These are phyloP conservation scores for Nicotiana noctiflora DNA, from an alignment of 257 asterid genomes.

Conservation along the genomic window DNA sequence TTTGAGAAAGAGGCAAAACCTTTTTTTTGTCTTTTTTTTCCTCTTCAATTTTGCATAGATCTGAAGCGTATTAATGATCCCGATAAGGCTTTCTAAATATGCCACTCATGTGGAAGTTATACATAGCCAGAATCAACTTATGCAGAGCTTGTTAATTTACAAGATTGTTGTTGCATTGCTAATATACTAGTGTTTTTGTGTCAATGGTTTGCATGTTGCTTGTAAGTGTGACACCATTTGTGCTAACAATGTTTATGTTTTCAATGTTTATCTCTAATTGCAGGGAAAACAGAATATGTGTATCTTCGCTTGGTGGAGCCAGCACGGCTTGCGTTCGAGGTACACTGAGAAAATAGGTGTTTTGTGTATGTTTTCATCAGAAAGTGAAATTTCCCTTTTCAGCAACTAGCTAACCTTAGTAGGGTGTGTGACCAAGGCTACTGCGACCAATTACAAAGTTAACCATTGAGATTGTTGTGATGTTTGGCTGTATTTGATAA, in stretches of 20 bases:
- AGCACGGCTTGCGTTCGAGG: conserved; percentile 78
- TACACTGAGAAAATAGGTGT: conserved; percentile 14
- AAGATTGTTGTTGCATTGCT: too few relatives aligned
- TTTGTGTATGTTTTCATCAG: conserved; percentile 7
- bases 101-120: too few relatives aligned
- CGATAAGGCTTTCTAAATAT: too few relatives aligned
- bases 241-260: not conserved
- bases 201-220: not conserved
- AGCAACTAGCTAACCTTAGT: not conserved
- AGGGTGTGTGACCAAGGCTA: not conserved
- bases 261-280: conserved; percentile 11
- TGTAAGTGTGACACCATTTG: not conserved
- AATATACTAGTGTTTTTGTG: too few relatives aligned
- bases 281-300: conserved; percentile 87
- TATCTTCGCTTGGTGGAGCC: conserved; percentile 63
- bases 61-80: too few relatives aligned
- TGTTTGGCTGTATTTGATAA: not conserved
- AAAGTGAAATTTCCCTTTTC: conserved; percentile 4
- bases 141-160: too few relatives aligned
- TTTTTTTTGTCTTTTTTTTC: too few relatives aligned
- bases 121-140: too few relatives aligned
- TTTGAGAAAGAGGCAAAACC: too few relatives aligned
- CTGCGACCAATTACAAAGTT: not conserved
- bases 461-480: not conserved
- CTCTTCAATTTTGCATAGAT: too few relatives aligned